Evolutionary conservation across 345 rosid species (phyloP).

Genomic region (Hypericum androsaemum): DNA sequence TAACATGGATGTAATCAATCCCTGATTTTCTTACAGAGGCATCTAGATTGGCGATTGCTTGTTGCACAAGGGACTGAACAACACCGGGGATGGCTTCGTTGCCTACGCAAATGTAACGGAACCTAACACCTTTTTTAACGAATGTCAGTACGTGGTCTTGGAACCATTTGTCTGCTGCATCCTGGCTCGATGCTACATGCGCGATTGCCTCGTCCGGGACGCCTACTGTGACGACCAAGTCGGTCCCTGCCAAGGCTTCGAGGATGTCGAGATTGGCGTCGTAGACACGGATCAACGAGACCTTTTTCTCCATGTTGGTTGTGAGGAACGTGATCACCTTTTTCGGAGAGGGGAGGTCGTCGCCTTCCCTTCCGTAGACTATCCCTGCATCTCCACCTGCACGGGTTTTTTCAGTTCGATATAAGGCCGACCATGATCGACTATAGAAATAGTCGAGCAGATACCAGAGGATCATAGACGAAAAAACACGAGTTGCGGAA

Average conservation of each 20-base stretch:
- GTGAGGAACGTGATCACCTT: conserved; percentile 13
- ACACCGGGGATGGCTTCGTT: conserved; percentile 14
- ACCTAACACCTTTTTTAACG: conserved; percentile 11
- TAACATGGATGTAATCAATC: conserved; percentile 10
- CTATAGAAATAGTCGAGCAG: no score
- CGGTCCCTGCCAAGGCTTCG: conserved; percentile 16
- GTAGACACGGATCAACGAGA: conserved; percentile 8
- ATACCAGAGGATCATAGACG: no score
- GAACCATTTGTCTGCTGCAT: conserved; percentile 18
- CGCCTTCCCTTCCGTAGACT: conserved; percentile 11
- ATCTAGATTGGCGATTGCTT: conserved; percentile 11
- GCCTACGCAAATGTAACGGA: conserved; percentile 17
- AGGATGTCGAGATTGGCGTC: conserved; percentile 13
- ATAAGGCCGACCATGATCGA: no score
- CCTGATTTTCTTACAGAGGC: conserved; percentile 5
- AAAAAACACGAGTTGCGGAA: no score
- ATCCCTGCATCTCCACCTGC: conserved; percentile 20
- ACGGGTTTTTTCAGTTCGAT: no score
- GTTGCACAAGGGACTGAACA: background rate
- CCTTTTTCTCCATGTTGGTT: background rate
- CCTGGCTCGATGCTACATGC: conserved; percentile 15
- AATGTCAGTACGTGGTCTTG: conserved; percentile 12
- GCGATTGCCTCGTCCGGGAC: conserved; percentile 18
- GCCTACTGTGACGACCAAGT: conserved; percentile 9
- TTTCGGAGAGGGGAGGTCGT: conserved; percentile 19